phyloP scores from a whole-genome alignment of 257 asterid species.

The Nicotiana benthamiana region DNA sequence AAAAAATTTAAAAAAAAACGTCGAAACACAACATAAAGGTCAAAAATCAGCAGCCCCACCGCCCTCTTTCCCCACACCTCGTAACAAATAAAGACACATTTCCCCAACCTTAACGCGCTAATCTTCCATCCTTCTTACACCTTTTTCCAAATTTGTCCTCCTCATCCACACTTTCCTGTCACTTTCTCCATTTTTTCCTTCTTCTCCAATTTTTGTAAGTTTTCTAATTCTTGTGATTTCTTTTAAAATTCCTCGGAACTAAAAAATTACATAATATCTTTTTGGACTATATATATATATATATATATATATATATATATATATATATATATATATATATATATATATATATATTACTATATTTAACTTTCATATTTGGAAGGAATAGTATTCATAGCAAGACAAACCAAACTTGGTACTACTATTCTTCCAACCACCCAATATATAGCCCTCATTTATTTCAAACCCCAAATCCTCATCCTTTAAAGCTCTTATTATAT shows the following conservation, averaged over 20 bases:
- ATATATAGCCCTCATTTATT: conserved; percentile 7
- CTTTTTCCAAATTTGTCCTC: background rate
- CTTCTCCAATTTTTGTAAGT: background rate
- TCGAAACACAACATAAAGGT: background rate
- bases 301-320: no score
- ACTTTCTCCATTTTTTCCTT: conserved; percentile 8
- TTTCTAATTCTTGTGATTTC: background rate
- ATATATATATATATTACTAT: background rate
- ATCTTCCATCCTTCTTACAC: background rate
- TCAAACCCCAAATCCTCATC: conserved; percentile 11
- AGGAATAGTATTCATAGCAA: background rate
- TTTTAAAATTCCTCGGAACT: no score
- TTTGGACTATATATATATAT: no score
- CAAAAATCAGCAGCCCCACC: background rate
- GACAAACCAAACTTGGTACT: conserved; percentile 8
- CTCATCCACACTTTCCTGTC: background rate
- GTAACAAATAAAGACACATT: background rate
- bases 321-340: no score
- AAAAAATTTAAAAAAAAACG: no score
- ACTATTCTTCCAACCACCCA: background rate
- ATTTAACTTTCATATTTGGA: background rate
- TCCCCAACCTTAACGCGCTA: background rate
- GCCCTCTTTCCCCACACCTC: background rate
- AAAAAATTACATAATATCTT: background rate
- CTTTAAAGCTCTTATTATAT: background rate